Evolutionary conservation across 2,329 filamentous ascomycete genomes (phyloP), one percentile per base, ranked within the genome.

Genomic region (Malbranchea cinnamomea): DNA sequence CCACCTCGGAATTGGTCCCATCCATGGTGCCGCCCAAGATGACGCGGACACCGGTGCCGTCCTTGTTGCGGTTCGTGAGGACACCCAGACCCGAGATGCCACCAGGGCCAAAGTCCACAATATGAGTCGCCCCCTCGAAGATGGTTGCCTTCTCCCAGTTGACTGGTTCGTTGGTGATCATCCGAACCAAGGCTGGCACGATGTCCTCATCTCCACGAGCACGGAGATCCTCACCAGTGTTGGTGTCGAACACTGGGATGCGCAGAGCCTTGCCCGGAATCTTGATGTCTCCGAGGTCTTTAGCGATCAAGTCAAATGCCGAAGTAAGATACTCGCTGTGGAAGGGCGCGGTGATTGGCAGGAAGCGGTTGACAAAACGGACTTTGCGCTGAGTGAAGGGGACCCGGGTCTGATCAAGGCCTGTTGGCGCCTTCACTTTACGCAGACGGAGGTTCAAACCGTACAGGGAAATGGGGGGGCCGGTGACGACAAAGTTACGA

Each of bases 41-140:
- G 41, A 98, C 85, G 37, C 87, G 83, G 20, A 98, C 89, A 47
- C 89, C 89, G 34, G 84, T 95, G 39, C 89, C 89, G 55, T 98
- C 91, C 65, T 98, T 98, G 69, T 95, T 98, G 46, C 89, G 82
- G 67, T 92, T 95, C 34, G 89, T 98, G 40, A 98, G 65, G 26
- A 92, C 81, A 49, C 89, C 91, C 13, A 98, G 75, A 40, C 91
- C 91, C 14, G 89, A 98, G 41, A 95, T 89, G 38, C 89, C 91
- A 48, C 89, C 89, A 13, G 89, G 89, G 26, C 91, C 89, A 45
- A 98, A 95, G 60, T 98, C 89, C 30, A 98, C 63, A 33, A 98
- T 81, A 53, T 98, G 89, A 3, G 87, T 94, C 12, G 89, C 89
- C 13, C 74, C 68, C 3, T 82, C 76, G 64, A 98, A 95, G 32